A percentile compares a stretch with the other conserved stretches of the same genome.
phyloP scores from a whole-genome alignment of 768 basidiomycete species.

The Lactifluus piperatus region DNA sequence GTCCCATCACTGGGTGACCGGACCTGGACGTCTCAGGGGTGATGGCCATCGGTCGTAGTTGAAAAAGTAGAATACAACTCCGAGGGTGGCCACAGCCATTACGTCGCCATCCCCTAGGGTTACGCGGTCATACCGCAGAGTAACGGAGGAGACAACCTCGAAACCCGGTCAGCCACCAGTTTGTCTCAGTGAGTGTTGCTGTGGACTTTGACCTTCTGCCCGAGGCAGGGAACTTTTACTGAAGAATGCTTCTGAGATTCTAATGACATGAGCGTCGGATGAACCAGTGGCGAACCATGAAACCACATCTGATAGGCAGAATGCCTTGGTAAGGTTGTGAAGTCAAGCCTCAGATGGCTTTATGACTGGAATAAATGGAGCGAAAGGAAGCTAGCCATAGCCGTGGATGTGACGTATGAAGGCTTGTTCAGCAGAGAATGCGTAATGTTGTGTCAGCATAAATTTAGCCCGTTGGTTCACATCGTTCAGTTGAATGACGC shows the following conservation, averaged over 20 bases:
- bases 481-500: background rate
- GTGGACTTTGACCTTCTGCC: background rate
- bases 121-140: background rate
- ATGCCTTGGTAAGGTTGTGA: background rate
- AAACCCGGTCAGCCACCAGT: background rate
- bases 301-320: background rate
- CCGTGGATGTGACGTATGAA: background rate
- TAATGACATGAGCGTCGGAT: background rate
- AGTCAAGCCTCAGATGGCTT: background rate
- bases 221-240: background rate
- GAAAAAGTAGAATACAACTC: background rate
- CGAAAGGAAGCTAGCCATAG: background rate
- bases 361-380: background rate
- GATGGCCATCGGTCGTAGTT: background rate
- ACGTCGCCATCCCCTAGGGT: background rate
- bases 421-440: background rate
- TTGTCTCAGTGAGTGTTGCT: background rate
- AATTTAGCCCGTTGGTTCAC: background rate
- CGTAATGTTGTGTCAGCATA: background rate
- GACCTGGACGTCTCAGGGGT: background rate
- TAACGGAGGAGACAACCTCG: background rate
- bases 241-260: background rate
- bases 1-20: no score
- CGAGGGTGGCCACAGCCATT: background rate
- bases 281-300: background rate